Percentiles rank a stretch among this genome's conserved stretches.
Evolutionary conservation across 2,329 filamentous ascomycete species (phyloP).

Genomic region (Cladosporium sp.): DNA sequence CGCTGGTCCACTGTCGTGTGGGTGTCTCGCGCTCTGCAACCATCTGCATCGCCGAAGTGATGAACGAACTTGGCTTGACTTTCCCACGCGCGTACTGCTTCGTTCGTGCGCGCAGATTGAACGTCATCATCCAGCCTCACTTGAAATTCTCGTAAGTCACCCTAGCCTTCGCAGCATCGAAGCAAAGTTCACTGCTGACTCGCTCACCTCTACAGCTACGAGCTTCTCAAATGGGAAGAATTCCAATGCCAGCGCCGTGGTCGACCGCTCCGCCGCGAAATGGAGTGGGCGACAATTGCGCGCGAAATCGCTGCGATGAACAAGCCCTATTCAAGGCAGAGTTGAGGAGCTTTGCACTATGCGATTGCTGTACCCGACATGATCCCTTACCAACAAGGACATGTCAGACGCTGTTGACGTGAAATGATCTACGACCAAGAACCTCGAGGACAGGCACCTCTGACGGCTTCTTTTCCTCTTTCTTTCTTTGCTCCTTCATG

Average conservation of each 20-base stretch:
- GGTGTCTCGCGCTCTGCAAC: conserved; percentile 94
- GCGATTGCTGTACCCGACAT: neutral
- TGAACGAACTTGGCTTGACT: conserved; percentile 76
- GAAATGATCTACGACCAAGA: conserved; percentile 5
- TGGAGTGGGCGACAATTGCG: conserved; percentile 88
- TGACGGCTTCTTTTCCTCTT: neutral
- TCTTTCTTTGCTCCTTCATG: neutral
- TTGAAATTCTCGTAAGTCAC: conserved; percentile 73
- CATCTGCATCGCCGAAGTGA: conserved; percentile 98
- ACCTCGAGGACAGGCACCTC: conserved; percentile 7
- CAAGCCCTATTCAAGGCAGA: conserved; percentile 77
- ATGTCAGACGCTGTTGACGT: conserved; percentile 7
- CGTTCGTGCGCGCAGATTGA: conserved; percentile 85
- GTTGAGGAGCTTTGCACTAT: conserved; percentile 5
- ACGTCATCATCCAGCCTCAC: conserved; percentile 98
- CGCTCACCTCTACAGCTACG: conserved; percentile 55
- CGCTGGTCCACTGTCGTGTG: conserved; percentile 92
- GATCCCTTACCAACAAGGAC: neutral
- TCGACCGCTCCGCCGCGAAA: conserved; percentile 65
- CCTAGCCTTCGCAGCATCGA: too few relatives aligned
- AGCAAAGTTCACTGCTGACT: neutral
- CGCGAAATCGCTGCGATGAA: conserved; percentile 96
- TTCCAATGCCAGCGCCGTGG: conserved; percentile 60
- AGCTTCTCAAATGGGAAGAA: conserved; percentile 96
- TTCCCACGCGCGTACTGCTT: conserved; percentile 95